Evolutionary conservation across 1,284 basidiomycete species (phyloP).

Genomic region (Phylloboletellus chloephorus): DNA sequence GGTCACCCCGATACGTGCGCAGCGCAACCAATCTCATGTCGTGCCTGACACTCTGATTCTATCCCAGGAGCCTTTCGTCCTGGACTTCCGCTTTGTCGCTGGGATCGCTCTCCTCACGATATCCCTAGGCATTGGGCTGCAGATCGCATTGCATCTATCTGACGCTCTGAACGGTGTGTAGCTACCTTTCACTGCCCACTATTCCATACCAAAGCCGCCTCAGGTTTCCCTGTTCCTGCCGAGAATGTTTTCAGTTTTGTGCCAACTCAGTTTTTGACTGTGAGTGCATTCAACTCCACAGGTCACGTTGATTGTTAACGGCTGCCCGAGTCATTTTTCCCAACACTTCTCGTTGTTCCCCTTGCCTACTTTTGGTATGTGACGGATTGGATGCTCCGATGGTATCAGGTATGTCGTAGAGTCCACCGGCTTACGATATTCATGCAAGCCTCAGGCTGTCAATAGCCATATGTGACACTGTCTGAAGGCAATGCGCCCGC

Average conservation of each 20-base stretch:
- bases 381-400: slow-evolving; percentile 45
- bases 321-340: slow-evolving; percentile 49
- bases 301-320: slow-evolving; percentile 1
- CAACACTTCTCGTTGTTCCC: slow-evolving; percentile 41
- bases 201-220: slow-evolving; percentile 1
- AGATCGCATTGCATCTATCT: slow-evolving; percentile 41
- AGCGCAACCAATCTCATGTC: too few species aligned
- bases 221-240: slow-evolving; percentile 50
- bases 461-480: slow-evolving; percentile 52
- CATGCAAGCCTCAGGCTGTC: background rate
- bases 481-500: slow-evolving; percentile 47
- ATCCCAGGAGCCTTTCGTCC: slow-evolving; percentile 41
- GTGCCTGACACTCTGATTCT: background rate
- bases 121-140: slow-evolving; percentile 44
- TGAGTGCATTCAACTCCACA: slow-evolving; percentile 28
- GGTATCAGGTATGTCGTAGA: slow-evolving; percentile 42
- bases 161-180: slow-evolving; percentile 39
- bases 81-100: slow-evolving; percentile 41
- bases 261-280: slow-evolving; percentile 52
- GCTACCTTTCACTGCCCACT: background rate
- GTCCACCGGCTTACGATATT: slow-evolving; percentile 18
- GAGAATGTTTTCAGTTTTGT: slow-evolving; percentile 45
- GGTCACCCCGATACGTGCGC: slow-evolving; percentile 42
- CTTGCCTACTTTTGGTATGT: slow-evolving; percentile 40
- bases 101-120: slow-evolving; percentile 41